Conservation (phyloP, 352 stramenopile genomes). For the Globisporangium emineosum region DNA sequence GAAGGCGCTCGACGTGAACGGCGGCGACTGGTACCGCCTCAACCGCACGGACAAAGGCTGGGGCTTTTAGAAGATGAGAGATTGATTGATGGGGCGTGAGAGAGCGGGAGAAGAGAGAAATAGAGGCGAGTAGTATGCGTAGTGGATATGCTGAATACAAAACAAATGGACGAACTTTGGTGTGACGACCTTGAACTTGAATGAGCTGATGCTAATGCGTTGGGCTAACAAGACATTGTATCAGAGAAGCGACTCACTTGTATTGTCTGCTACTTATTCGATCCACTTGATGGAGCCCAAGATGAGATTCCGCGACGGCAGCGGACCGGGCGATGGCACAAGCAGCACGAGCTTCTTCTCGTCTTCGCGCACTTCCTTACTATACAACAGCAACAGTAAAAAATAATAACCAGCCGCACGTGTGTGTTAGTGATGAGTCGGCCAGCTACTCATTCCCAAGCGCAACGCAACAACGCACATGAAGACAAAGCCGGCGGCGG, state of each 20-base stretch:
- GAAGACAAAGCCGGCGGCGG: conserved; percentile 79
- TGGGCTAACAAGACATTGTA: no score
- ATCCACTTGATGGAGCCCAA: conserved; percentile 86
- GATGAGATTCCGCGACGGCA: conserved; percentile 77
- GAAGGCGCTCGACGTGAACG: conserved; percentile 78
- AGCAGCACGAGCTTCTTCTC: conserved; percentile 82
- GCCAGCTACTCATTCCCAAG: not conserved
- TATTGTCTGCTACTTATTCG: conserved; percentile 31
- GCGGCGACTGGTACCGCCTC: conserved; percentile 82
- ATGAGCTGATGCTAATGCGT: no score
- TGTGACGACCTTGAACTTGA: not conserved
- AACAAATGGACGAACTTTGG: conserved; percentile 2
- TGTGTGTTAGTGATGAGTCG: not conserved
- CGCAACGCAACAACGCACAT: conserved; percentile 46
- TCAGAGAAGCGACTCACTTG: not conserved
- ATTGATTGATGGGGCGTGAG: not conserved
- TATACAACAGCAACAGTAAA: conserved; percentile 18
- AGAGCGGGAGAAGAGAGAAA: not conserved
- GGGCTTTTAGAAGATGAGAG: conserved; percentile 23
- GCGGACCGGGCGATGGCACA: conserved; percentile 72
- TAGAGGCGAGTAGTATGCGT: not conserved
- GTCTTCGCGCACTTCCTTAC: conserved; percentile 71
- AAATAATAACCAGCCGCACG: not conserved
- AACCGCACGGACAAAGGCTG: conserved; percentile 74
- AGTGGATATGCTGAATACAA: conserved; percentile 9